Evolutionary conservation across 441 rosid genomes (phyloP), one percentile per base, ranked within the genome.

Genomic region (Populus hybrid): DNA sequence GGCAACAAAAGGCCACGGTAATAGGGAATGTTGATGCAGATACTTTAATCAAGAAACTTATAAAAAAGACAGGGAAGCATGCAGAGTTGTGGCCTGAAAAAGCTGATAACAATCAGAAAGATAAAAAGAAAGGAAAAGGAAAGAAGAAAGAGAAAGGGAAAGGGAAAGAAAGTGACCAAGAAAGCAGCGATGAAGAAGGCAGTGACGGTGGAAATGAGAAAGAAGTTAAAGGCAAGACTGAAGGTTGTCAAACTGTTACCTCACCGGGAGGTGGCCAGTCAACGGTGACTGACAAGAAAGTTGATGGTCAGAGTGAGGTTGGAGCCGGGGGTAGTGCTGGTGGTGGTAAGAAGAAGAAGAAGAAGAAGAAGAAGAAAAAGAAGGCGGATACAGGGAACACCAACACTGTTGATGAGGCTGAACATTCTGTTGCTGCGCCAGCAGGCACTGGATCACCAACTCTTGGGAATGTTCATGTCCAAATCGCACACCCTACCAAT

Each of bases 1-100:
- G 80, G 86, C 94, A 88, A 75, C 97, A 92, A 0, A 94, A 90
- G 75, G 95, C 85, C 56, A 87, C 85, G 7, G 94, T 93, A 59
- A 80, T 74, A 4, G 95, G 97, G 64, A 90, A 89, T 81, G 88
- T 93, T 8, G 89, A 89, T 26, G 87, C 86, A 3, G 84, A 82
- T 36, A 78, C 91, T 75, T 78, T 94, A 83, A 89, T 94, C 69
- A 89, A 86, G 84, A 90, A 90, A 79, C 86, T 93, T 29, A 79
- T 78, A 63, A 91, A 79, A 53, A 91, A 79, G 68, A 81, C 90
- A 12, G 93, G 97, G 74, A 93, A 90, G 78, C 95, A 89, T 79
- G 98, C 95, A 11, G 97, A 90, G 89, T 67, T 94, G 64, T 94
- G 95, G 98, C 97, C 95, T 33, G 90, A 86, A 38, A 84, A 85